Percentiles rank a stretch among this genome's conserved stretches.
Evolutionary conservation across 345 rosid species (phyloP).

Genomic region (Cardamine resedifolia): DNA sequence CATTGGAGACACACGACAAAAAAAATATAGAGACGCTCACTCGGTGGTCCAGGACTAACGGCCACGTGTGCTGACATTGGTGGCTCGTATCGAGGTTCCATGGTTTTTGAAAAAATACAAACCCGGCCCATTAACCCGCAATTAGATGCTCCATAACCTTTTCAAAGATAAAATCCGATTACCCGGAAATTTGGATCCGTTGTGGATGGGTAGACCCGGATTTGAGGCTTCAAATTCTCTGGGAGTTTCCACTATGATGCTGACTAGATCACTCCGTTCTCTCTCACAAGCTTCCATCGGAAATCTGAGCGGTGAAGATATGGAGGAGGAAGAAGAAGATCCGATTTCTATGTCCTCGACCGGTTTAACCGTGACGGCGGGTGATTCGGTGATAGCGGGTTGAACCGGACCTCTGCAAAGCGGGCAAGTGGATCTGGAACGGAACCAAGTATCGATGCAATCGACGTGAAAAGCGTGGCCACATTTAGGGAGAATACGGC

Average conservation of each 20-base stretch:
- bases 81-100: constrained; percentile 4
- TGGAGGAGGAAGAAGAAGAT: constrained; percentile 24
- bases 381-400: background rate
- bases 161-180: constrained; percentile 37
- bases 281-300: constrained; percentile 37
- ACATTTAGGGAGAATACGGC: constrained; percentile 65
- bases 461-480: constrained; percentile 72
- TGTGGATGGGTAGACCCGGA: background rate
- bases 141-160: constrained; percentile 38
- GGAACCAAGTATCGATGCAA: constrained; percentile 88
- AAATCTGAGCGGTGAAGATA: constrained; percentile 14
- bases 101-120: constrained; percentile 1
- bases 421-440: constrained; percentile 72
- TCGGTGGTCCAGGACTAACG: background rate
- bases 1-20: no score
- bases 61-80: constrained; percentile 3
- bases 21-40: background rate
- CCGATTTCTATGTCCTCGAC: constrained; percentile 30
- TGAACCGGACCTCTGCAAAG: constrained; percentile 76
- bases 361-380: constrained; percentile 1
- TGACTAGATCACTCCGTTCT: constrained; percentile 24
- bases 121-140: background rate
- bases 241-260: constrained; percentile 39
- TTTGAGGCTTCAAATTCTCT: constrained; percentile 19
- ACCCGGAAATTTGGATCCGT: constrained; percentile 37